A percentile compares a stretch with the other conserved stretches of the same genome.
These are phyloP conservation scores for Orbilia quercus DNA, from an alignment of 2,329 filamentous ascomycete genomes.

Conservation along the genomic window DNA sequence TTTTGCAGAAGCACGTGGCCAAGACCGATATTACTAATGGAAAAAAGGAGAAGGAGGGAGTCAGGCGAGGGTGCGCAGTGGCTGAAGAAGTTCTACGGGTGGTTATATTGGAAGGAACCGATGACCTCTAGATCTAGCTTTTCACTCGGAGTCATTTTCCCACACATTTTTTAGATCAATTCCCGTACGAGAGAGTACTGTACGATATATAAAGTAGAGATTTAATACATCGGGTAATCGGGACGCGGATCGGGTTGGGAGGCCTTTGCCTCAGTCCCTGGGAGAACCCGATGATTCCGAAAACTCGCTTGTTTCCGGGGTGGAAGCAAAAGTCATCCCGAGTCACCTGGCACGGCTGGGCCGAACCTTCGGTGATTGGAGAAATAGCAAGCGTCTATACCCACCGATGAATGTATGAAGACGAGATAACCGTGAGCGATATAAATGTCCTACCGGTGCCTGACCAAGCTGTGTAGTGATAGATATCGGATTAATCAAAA, in stretches of 20 bases:
- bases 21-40: conserved; percentile 65
- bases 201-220: too few relatives aligned
- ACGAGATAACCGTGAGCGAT: conserved; percentile 21
- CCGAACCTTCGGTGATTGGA: conserved; percentile 1
- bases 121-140: conserved; percentile 29
- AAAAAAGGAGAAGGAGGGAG: conserved; percentile 66
- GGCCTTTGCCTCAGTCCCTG: conserved; percentile 18
- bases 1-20: conserved; percentile 77
- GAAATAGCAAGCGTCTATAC: background rate
- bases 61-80: conserved; percentile 67
- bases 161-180: too few relatives aligned
- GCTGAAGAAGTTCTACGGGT: conserved; percentile 63
- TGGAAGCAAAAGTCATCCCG: conserved; percentile 29
- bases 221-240: conserved; percentile 26
- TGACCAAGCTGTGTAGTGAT: conserved; percentile 10
- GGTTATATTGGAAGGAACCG: conserved; percentile 56
- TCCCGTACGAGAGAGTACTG: background rate
- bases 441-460: conserved; percentile 31
- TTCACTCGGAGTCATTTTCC: background rate
- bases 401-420: background rate
- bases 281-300: conserved; percentile 53
- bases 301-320: conserved; percentile 30
- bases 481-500: conserved; percentile 16
- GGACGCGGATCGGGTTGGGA: conserved; percentile 37
- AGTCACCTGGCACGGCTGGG: conserved; percentile 32